Conservation (phyloP, 2,329 filamentous ascomycete genomes). For the Dendryphion nanum region DNA sequence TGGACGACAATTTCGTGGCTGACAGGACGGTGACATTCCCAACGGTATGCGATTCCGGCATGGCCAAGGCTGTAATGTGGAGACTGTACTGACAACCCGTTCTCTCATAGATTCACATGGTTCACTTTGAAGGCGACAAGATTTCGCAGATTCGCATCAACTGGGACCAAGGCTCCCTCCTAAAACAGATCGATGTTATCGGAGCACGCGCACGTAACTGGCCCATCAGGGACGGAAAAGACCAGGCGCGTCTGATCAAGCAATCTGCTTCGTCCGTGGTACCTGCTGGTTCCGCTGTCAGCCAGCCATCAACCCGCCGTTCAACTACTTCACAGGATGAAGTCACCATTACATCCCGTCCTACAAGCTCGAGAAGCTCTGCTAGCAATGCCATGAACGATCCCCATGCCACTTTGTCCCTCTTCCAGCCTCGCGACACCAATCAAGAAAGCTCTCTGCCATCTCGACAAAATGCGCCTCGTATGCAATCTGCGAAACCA, state of each 20-base stretch:
- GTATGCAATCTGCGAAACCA: constrained; percentile 67
- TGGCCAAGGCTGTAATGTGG: too few species aligned
- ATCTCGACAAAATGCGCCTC: constrained; percentile 57
- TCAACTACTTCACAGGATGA: constrained; percentile 33
- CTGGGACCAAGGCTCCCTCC: constrained; percentile 92
- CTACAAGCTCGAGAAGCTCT: constrained; percentile 37
- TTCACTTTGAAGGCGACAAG: constrained; percentile 75
- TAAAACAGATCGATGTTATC: constrained; percentile 93
- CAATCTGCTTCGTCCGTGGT: constrained; percentile 51
- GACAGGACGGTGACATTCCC: constrained; percentile 77
- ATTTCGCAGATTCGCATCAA: constrained; percentile 85
- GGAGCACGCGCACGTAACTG: constrained; percentile 87
- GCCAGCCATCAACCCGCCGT: constrained; percentile 29
- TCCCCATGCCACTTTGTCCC: constrained; percentile 65
- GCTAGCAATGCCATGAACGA: constrained; percentile 42
- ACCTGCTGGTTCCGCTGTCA: constrained; percentile 17
- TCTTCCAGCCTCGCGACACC: constrained; percentile 70
- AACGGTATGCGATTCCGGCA: too few species aligned
- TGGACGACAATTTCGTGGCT: constrained; percentile 92
- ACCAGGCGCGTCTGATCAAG: constrained; percentile 76
- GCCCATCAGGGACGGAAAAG: constrained; percentile 85
- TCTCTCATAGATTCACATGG: constrained; percentile 65
- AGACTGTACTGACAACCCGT: too few species aligned
- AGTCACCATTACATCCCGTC: constrained; percentile 36
- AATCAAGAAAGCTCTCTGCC: constrained; percentile 51